These are phyloP conservation scores for Talaromyces sp. DNA, from an alignment of 2,329 filamentous ascomycete species.

Conservation along the genomic window DNA sequence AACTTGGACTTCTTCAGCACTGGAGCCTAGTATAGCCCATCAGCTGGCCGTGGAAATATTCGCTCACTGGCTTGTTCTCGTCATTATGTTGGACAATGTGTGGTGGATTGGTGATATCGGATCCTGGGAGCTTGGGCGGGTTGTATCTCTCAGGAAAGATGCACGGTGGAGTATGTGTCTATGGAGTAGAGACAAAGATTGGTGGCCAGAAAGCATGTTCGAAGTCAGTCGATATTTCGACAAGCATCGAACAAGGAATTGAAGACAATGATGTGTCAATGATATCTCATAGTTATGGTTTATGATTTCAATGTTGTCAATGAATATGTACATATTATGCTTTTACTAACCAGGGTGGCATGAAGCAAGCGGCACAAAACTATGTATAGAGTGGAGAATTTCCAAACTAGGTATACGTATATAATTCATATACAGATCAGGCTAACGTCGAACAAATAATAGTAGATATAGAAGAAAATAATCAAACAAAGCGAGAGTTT, in stretches of 20 bases:
- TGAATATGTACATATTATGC: background rate
- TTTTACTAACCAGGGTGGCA: background rate
- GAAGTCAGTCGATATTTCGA: slow-evolving; percentile 1
- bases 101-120: slow-evolving; percentile 30
- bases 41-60: slow-evolving; percentile 20
- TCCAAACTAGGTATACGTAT: background rate
- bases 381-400: background rate
- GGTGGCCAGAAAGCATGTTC: slow-evolving; percentile 23
- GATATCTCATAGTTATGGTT: background rate
- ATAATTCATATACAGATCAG: background rate
- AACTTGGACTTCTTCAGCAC: slow-evolving; percentile 1
- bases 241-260: background rate
- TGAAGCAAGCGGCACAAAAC: background rate
- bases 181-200: slow-evolving; percentile 14
- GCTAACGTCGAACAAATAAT: background rate
- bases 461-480: background rate
- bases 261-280: too few relatives aligned
- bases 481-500: background rate
- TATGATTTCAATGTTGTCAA: background rate
- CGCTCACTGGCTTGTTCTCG: slow-evolving; percentile 29
- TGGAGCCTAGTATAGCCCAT: slow-evolving; percentile 10
- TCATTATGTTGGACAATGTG: slow-evolving; percentile 25
- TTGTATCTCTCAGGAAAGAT: slow-evolving; percentile 17
- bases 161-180: background rate
- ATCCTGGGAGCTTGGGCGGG: slow-evolving; percentile 19